Evolutionary conservation across 176 grass and related monocot genomes (phyloP).

Genomic region (Saccharum officinarum): DNA sequence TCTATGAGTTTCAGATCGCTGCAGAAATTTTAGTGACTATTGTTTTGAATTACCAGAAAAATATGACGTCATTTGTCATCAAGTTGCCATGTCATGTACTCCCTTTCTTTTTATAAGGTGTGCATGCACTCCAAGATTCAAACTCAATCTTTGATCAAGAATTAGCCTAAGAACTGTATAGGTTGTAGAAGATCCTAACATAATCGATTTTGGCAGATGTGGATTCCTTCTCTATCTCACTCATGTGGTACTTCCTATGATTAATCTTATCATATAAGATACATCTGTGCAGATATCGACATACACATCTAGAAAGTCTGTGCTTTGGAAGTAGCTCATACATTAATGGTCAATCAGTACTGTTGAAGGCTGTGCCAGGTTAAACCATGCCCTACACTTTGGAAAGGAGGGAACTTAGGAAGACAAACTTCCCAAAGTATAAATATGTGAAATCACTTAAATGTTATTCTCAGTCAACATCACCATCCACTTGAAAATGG

Average conservation of each 20-base stretch:
- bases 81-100: not conserved
- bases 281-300: not conserved
- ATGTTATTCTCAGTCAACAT: constrained; percentile 13
- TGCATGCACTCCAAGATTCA: not conserved
- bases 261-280: not conserved
- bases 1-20: not conserved
- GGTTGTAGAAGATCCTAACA: not conserved
- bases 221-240: not conserved
- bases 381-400: not conserved
- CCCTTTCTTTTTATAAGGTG: constrained; percentile 20
- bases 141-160: not conserved
- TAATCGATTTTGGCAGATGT: not conserved
- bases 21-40: not conserved
- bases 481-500: not conserved
- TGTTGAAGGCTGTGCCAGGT: not conserved
- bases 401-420: not conserved
- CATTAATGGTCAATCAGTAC: too few species aligned
- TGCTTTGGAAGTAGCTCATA: not conserved
- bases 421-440: not conserved
- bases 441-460: constrained; percentile 22
- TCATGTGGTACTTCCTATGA: not conserved
- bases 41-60: constrained; percentile 26
- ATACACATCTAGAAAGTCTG: not conserved
- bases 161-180: not conserved
- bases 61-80: constrained; percentile 20